phyloP scores from a whole-genome alignment of 169 alveolate species.

The Cryptosporidium felis region DNA sequence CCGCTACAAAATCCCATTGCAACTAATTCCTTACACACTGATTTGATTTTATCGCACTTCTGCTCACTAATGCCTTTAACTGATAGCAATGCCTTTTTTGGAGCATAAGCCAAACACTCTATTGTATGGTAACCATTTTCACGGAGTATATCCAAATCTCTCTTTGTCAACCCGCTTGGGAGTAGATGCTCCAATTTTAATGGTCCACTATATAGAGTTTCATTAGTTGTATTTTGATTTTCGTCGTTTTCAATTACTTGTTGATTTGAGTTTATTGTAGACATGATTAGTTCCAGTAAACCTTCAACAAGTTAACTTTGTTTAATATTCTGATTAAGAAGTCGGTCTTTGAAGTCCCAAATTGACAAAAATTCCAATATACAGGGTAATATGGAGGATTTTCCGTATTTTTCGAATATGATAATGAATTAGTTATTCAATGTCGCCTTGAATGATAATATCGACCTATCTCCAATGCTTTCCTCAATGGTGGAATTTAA shows the following conservation, averaged over 20 bases:
- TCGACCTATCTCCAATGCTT: too few species aligned
- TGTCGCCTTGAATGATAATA: too few species aligned
- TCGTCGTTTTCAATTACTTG: neutral
- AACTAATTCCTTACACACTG: slow-evolving; percentile 90
- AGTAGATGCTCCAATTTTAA: slow-evolving; percentile 82
- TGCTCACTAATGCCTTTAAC: slow-evolving; percentile 97
- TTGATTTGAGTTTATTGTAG: slow-evolving; percentile 44
- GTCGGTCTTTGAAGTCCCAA: too few species aligned
- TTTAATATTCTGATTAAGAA: too few species aligned
- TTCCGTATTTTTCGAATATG: too few species aligned
- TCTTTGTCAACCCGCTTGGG: slow-evolving; percentile 83
- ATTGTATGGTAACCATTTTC: slow-evolving; percentile 93
- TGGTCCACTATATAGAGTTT: slow-evolving; percentile 73
- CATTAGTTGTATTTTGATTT: slow-evolving; percentile 38
- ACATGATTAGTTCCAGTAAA: slow-evolving; percentile 7
- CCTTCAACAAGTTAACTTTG: neutral
- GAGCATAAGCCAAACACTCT: slow-evolving; percentile 93
- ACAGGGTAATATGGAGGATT: too few species aligned
- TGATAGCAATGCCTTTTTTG: slow-evolving; percentile 86
- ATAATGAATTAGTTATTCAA: too few species aligned
- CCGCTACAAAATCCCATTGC: slow-evolving; percentile 92
- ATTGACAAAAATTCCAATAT: too few species aligned
- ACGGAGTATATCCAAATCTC: slow-evolving; percentile 91
- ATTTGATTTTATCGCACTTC: slow-evolving; percentile 92
- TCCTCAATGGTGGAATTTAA: too few species aligned